Conservation (phyloP, 2,329 filamentous ascomycete genomes). For the Calonectria hongkongensis region DNA sequence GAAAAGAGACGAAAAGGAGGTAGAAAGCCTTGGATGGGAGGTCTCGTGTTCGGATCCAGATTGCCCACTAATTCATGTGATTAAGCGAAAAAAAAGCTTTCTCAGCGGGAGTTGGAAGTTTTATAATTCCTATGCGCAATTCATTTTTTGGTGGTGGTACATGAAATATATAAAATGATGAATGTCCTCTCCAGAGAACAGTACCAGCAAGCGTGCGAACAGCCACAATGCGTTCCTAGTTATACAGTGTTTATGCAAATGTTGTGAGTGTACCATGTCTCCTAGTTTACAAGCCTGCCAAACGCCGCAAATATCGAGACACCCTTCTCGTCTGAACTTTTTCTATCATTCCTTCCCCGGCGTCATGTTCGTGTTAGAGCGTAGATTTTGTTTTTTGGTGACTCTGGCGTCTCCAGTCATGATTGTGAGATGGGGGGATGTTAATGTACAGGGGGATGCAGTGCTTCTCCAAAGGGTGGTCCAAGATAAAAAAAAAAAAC, state of each 20-base stretch:
- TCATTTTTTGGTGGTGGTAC: conserved; percentile 7
- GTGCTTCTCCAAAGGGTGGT: neutral
- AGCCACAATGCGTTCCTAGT: conserved; percentile 13
- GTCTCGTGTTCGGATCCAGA: conserved; percentile 24
- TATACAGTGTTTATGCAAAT: conserved; percentile 32
- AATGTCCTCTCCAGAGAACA: conserved; percentile 15
- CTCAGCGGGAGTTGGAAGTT: conserved; percentile 16
- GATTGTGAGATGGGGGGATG: conserved; percentile 1
- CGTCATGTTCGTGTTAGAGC: conserved; percentile 3
- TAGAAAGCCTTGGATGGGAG: conserved; percentile 9
- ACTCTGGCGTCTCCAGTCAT: neutral
- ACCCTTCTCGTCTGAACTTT: neutral
- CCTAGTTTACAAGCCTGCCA: conserved; percentile 31
- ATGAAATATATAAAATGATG: conserved; percentile 19
- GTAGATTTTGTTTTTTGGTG: conserved; percentile 5
- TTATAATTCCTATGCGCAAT: conserved; percentile 20
- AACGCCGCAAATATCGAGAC: conserved; percentile 36
- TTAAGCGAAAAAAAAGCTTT: conserved; percentile 5
- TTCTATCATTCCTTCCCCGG: neutral
- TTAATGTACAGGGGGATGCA: conserved; percentile 10
- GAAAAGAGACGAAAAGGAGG: conserved; percentile 2
- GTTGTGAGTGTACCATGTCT: conserved; percentile 18
- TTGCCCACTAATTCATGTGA: conserved; percentile 16
- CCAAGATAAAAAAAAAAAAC: neutral
- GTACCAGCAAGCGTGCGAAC: conserved; percentile 23